Evolutionary conservation across 345 rosid genomes (phyloP), one percentile per base, ranked within the genome.

Genomic region (Atalantia buxifolia): DNA sequence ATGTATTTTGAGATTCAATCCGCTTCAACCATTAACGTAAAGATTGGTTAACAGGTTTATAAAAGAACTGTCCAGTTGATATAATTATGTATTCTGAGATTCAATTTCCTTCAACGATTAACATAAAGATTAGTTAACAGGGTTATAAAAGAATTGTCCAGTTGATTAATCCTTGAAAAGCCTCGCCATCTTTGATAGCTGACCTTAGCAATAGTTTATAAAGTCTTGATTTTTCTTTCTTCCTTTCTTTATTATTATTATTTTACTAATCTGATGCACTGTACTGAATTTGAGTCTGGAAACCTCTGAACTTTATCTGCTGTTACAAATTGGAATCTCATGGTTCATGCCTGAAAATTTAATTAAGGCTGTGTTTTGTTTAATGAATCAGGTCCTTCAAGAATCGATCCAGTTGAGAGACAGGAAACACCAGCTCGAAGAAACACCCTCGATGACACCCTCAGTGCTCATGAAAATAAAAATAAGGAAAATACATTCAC

Each of bases 401-500:
- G 75, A 71, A 61, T 72, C 57, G 45, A 12, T 74, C 38, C 69
- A 77, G 84, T 66, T 30, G 30, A 63, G 35, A 77, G 66, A 30
- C 16, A 6, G 28, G 83, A 62, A 69, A n/a, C 77, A 40, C 65
- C 83, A 28, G 72, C 74, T 66, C 61, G 66, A 31, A 62, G 14
- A 33, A 75, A 65, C 55, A 65, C 6, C 36, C 48, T 61, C 10
- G 69, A 42, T 69, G 33, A 71, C 61, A 50, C 57, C 24, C 33
- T 25, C 16, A 31, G 48, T 45, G 78, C 30, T 64, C 70, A 65
- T 2, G 21, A 50, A 55, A 28, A 69, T 2, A 33, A 50, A 55
- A 28, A 69, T 8, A 66, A 57, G 53, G 77, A 83, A 76, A 78
- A 61, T 27, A 84, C 71, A 76, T 91, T 92, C 78, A 81, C 86